phyloP scores from a whole-genome alignment of 2,329 filamentous ascomycete genomes.

The Aspergillus sp. region DNA sequence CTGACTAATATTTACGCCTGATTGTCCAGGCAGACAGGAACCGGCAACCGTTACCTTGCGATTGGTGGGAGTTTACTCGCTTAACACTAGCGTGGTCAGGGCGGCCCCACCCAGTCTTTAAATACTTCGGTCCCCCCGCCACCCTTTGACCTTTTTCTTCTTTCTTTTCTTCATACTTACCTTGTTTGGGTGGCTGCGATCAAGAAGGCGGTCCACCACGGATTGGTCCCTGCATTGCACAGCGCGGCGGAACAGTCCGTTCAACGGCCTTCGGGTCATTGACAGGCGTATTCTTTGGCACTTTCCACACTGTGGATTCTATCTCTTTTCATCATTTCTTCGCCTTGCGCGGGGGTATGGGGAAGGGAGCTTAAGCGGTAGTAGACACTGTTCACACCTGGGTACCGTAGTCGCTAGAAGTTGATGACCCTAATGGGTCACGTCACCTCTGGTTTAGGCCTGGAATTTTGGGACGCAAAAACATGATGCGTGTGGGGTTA shows the following conservation, averaged over 20 bases:
- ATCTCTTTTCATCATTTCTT: slow-evolving; percentile 43
- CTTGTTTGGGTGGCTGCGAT: slow-evolving; percentile 50
- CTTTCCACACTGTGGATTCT: slow-evolving; percentile 24
- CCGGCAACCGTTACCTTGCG: rapidly evolving
- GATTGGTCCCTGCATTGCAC: slow-evolving; percentile 57
- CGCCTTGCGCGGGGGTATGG: slow-evolving; percentile 34
- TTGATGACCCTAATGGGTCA: no score
- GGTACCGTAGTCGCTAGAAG: not conserved
- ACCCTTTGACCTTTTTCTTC: slow-evolving; percentile 27
- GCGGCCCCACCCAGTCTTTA: slow-evolving; percentile 13
- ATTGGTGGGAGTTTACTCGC: slow-evolving; percentile 19
- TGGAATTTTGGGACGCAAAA: no score
- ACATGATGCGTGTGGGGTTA: no score
- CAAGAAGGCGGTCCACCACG: slow-evolving; percentile 45
- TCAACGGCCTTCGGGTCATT: slow-evolving; percentile 50
- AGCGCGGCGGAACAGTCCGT: slow-evolving; percentile 51
- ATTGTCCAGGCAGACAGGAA: slow-evolving; percentile 8
- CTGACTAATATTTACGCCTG: slow-evolving; percentile 6
- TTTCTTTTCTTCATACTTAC: slow-evolving; percentile 52
- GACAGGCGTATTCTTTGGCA: slow-evolving; percentile 52
- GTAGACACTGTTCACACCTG: not conserved
- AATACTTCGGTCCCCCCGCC: slow-evolving; percentile 26
- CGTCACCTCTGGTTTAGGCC: no score
- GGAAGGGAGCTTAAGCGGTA: slow-evolving; percentile 24
- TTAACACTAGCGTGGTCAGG: slow-evolving; percentile 24